Evolutionary conservation across 179 eudicot species (phyloP), one percentile per base, ranked within the genome.

Genomic region (Vitellaria paradoxa): DNA sequence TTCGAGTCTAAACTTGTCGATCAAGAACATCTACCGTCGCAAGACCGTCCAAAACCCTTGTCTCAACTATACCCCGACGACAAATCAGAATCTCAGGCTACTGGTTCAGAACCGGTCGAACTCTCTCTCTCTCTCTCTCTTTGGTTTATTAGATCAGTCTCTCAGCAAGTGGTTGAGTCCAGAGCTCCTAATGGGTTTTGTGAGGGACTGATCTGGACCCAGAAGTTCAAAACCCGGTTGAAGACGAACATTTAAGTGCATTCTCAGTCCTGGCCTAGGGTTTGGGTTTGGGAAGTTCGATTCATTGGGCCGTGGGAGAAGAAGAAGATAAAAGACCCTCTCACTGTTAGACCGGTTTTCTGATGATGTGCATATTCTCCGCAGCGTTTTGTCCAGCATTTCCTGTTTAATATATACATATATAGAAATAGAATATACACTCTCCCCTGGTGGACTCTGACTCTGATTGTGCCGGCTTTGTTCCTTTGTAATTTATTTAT

Each of bases 161-260:
- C n/a, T n/a, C n/a, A n/a, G n/a, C n/a, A n/a, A n/a, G n/a, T n/a
- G n/a, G n/a, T n/a, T n/a, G n/a, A n/a, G n/a, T n/a, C 63, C 61
- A 50, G 59, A 68, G 69, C 55, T 73, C 18, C 21, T 26, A 49
- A 60, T 37, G n/a, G 42, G 68, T 24, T 26, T 70, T 20, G 24
- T 72, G 21, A 76, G 50, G 82, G 37, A 76, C 42, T 15, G 79
- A 79, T 65, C 64, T 45, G 73, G 60, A 88, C 93, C 89, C 92
- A 90, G 70, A 77, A 66, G 75, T 8, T 21, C 75, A 72, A 69
- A 84, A 47, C 76, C 67, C 72, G 78, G 26, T 84, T 68, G 23
- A 65, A 20, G 37, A 30, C 37, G 2, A 30, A 30, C 37, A 30
- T 30, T 30, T 30, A 42, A 64, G 26, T 76, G 20, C 80, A 80